Evolutionary conservation across 805 yeast genomes (phyloP), one percentile per base, ranked within the genome.

Genomic region (Candida wancherniae): DNA sequence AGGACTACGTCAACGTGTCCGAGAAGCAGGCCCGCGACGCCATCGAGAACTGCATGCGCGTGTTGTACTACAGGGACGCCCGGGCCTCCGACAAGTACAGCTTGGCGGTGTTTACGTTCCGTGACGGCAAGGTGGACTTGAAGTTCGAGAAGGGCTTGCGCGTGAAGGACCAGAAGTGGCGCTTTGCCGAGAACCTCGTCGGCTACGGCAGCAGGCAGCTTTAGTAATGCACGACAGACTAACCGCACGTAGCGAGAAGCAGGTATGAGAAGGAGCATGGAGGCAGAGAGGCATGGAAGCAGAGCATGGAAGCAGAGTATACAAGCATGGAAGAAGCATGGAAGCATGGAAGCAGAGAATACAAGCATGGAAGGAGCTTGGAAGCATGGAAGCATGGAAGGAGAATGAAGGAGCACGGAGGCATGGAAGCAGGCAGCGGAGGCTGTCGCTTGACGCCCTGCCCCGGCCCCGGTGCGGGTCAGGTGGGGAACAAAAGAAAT

Each of bases 1-100:
- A 71, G 16, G 95, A 87, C 50, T 84, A 73, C 36, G 71, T 61
- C 22, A 78, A 77, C 23, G 73, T 86, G 17, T 63, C 74, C 21
- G 82, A 84, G 53, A 80, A 71, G 37, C 77, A 82, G 28, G 98
- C 97, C 2, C 71, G 81, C 38, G 69, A 72, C 28, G 77, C 82
- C n/a, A 69, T 92, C 23, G 71, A 74, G 50, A 85, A 88, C 53
- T 77, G 90, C 49, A 87, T 92, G 97, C 86, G 84, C 61, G 95
- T 92, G 10, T 71, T 92, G 44, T 92, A 80, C 58, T 92, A 92
- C 68, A 77, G 99, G 59, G 99, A 92, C 57, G 97, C 97, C 2
- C 78, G 98, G 51, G 84, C 96, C 12, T 63, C 84, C 40, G 94
- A 92, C 56, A 82, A 80, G 52, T 92, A 82, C 60, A 71, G 90